These are phyloP conservation scores for Pezicula radicicola DNA, from an alignment of 2,329 filamentous ascomycete genomes.

Conservation along the genomic window DNA sequence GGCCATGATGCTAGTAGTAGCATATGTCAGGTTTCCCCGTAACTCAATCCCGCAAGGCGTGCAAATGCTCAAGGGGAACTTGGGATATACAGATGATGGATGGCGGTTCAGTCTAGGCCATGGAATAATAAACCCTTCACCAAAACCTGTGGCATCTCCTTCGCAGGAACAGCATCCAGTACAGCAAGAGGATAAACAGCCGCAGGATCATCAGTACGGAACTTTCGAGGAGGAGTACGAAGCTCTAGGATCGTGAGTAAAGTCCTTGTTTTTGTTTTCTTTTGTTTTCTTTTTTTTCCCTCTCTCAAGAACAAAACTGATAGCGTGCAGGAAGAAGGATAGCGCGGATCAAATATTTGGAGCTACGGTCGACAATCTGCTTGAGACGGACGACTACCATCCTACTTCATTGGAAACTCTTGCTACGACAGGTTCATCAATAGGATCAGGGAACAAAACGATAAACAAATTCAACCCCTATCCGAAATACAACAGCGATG, in stretches of 20 bases:
- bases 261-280: not conserved
- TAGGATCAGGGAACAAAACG: not conserved
- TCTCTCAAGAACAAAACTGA: not conserved
- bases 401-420: not conserved
- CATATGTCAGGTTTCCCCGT: not conserved
- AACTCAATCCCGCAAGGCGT: not conserved
- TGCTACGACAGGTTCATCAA: not conserved
- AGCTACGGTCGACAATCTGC: not conserved
- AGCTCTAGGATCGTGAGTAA: not conserved
- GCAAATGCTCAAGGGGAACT: not conserved
- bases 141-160: not conserved
- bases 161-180: not conserved
- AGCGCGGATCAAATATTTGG: not conserved
- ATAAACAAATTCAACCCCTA: slow-evolving; percentile 50
- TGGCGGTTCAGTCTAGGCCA: not conserved
- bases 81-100: not conserved
- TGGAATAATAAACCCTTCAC: not conserved
- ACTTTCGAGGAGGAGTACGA: not conserved
- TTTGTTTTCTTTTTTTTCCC: too few species aligned
- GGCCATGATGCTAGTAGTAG: not conserved
- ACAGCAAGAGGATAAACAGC: too few species aligned
- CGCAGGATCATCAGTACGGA: not conserved
- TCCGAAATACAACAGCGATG: slow-evolving; percentile 60
- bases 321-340: not conserved
- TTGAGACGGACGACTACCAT: not conserved